Base-by-base conservation (phyloP, 2,329 filamentous ascomycete species). In the Grosmannia serpens region DNA sequence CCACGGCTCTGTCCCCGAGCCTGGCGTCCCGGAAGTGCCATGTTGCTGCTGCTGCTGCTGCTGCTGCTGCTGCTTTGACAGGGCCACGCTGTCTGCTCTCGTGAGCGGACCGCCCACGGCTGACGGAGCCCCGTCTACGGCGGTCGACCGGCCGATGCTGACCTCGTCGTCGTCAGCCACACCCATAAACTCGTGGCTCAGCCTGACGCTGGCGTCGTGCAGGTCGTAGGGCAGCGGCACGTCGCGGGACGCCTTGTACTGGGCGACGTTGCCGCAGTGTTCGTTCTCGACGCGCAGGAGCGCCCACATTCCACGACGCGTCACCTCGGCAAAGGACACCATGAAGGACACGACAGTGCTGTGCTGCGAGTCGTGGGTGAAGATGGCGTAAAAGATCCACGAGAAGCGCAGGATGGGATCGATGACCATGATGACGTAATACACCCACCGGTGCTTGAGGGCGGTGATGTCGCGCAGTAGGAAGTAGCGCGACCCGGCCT, bases 251-350 rank as follows among this genome's bases (percentile, higher is more conserved):
- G 94, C 94, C 63, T 95, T 91, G 78, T 95, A 95, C 64, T 89
- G 85, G 22, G 85, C 82, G 2, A 99, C 92, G 65, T 96, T 96
- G 58, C 87, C 86, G 72, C 91, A 96, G 73, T 99, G 94, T 67
- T 99, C 94, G 70, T 99, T 99, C 71, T 99, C 94, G 29, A 99
- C 91, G 47, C 94, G 89, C 70, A 99, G 88, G 4, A 97, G 77
- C 0, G 87, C 86, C 94, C 94, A 99, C 68, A 96, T 83, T 61
- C 90, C 91, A 68, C 94, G 78, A 35, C 94, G 84, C n/a, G 82
- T 78, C 26, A 95, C 83, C 70, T 99, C 94, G 10, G 86, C 82
- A 3, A 96, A 74, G 1, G 82, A 80, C 20, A 96, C 83, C 33
- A 88, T 64, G 71, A 97, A 97, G 1, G 89, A 91, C 6, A 91